A percentile compares a stretch with the other conserved stretches of the same genome.
Evolutionary conservation across 164 flowering plant genomes (phyloP).

Genomic region (Magnolia sinica): DNA sequence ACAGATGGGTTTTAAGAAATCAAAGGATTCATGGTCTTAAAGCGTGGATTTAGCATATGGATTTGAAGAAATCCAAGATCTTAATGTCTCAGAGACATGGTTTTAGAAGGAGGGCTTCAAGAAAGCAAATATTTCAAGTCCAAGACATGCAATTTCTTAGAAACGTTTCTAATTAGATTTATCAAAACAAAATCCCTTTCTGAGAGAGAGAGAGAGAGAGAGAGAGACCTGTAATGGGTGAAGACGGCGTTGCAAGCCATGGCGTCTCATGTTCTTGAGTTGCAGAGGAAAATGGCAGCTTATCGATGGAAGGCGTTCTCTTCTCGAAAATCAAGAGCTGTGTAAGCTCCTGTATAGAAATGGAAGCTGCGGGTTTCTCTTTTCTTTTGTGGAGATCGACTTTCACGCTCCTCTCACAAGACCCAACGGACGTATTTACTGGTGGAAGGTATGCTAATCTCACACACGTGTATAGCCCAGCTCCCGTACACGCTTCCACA

Average conservation of each 20-base stretch:
- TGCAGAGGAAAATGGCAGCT: background rate
- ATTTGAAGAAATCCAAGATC: background rate
- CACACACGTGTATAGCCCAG: background rate
- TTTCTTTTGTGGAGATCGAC: background rate
- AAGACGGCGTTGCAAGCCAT: conserved; percentile 96
- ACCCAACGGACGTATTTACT: background rate
- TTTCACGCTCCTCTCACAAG: background rate
- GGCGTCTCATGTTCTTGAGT: conserved; percentile 56
- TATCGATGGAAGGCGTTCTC: background rate
- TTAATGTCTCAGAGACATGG: background rate
- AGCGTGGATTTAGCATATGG: background rate
- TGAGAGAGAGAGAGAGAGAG: background rate
- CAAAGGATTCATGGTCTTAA: background rate
- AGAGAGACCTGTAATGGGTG: conserved; percentile 75
- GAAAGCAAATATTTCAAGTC: background rate
- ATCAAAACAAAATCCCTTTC: background rate
- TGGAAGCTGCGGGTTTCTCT: background rate
- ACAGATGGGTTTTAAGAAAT: background rate
- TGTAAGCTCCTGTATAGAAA: background rate
- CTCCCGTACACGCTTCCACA: background rate
- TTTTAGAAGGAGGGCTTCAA: background rate
- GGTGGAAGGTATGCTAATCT: background rate
- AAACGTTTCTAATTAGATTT: background rate
- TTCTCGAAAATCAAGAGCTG: background rate
- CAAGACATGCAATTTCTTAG: background rate